Evolutionary conservation across 75 land plant species (phyloP).

Genomic region (Sequoia sempervirens): DNA sequence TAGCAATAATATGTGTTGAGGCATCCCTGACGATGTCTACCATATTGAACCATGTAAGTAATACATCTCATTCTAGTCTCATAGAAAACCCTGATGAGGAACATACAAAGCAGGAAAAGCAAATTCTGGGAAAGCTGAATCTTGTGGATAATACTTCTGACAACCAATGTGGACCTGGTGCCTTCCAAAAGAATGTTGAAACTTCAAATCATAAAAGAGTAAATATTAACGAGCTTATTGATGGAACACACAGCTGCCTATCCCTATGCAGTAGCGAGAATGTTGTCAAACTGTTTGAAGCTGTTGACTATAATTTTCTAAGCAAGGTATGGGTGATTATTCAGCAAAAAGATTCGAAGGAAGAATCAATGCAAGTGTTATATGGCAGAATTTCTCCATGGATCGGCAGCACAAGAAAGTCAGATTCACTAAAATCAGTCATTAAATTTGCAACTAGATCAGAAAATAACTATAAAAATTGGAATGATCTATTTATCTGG

Average conservation of each 20-base stretch:
- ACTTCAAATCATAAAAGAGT: not conserved
- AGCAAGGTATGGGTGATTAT: constrained; percentile 59
- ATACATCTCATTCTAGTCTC: constrained; percentile 87
- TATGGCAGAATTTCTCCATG: constrained; percentile 17
- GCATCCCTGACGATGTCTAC: constrained; percentile 98
- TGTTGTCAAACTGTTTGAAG: constrained; percentile 60
- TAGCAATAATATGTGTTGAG: constrained; percentile 83
- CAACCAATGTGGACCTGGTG: not conserved
- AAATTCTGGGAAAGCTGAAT: constrained; percentile 42
- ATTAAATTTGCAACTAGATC: constrained; percentile 4
- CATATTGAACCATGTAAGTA: constrained; percentile 80
- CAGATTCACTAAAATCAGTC: not conserved
- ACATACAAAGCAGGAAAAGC: constrained; percentile 74
- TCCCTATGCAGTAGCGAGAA: too few relatives aligned
- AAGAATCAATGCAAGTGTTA: constrained; percentile 37
- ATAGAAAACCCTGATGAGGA: constrained; percentile 79
- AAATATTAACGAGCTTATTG: not conserved
- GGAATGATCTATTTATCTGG: too few relatives aligned
- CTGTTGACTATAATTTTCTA: constrained; percentile 66
- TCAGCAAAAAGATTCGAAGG: constrained; percentile 64
- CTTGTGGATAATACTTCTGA: too few relatives aligned
- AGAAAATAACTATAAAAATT: too few relatives aligned
- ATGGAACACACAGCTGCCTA: too few relatives aligned
- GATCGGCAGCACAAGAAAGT: not conserved
- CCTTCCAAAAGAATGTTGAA: not conserved